These are phyloP conservation scores for Phytophthora vignae DNA, from an alignment of 352 stramenopile species.

Conservation along the genomic window DNA sequence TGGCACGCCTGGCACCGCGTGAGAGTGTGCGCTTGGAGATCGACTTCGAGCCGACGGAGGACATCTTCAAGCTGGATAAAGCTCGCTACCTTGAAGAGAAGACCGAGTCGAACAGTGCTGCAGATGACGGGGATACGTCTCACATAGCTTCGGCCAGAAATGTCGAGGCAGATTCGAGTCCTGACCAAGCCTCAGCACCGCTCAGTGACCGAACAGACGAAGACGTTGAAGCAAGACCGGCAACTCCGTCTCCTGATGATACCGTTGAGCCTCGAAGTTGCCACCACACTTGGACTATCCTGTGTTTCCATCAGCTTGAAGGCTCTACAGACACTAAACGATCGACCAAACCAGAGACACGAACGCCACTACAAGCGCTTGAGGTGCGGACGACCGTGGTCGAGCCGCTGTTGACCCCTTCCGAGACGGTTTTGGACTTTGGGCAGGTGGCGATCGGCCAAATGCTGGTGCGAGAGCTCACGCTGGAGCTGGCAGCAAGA, in stretches of 20 bases:
- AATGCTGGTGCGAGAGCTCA: constrained; percentile 59
- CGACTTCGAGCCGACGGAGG: constrained; percentile 67
- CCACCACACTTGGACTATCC: constrained; percentile 80
- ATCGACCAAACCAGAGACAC: neutral
- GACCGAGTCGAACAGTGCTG: neutral
- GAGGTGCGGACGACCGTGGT: constrained; percentile 75
- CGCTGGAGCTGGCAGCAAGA: constrained; percentile 51
- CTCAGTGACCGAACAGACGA: neutral
- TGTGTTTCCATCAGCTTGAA: constrained; percentile 67
- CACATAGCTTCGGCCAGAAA: constrained; percentile 12
- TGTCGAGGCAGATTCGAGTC: constrained; percentile 22
- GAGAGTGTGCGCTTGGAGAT: constrained; percentile 80
- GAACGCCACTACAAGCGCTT: constrained; percentile 53
- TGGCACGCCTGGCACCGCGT: constrained; percentile 55
- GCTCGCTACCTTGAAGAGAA: constrained; percentile 21
- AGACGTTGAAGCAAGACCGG: neutral
- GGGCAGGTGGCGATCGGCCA: constrained; percentile 90
- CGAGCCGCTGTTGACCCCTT: constrained; percentile 57
- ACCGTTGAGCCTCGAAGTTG: constrained; percentile 63
- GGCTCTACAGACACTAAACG: neutral
- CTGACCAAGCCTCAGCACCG: neutral
- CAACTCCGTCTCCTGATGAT: constrained; percentile 18
- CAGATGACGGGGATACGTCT: neutral
- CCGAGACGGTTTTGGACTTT: constrained; percentile 69
- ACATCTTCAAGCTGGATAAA: constrained; percentile 48